Percentiles rank a stretch among this genome's conserved stretches.
These are phyloP conservation scores for Xeromyces bisporus DNA, from an alignment of 495 filamentous ascomycete species.

Conservation along the genomic window DNA sequence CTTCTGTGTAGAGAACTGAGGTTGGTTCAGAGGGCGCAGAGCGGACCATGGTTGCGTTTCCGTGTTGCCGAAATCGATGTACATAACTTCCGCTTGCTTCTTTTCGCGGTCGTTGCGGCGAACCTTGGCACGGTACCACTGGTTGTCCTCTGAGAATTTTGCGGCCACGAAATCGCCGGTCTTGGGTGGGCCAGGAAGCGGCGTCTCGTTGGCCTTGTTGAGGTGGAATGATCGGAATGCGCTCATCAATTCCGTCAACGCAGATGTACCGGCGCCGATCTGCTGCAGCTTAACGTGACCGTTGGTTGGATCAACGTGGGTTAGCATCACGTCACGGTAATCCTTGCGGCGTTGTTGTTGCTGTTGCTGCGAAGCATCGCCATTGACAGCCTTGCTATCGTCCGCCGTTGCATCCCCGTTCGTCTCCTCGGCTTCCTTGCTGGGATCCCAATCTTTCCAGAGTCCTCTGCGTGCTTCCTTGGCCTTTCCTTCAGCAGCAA, in stretches of 20 bases:
- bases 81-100: constrained; percentile 76
- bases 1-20: constrained; percentile 61
- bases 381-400: constrained; percentile 31
- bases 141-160: constrained; percentile 66
- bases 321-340: constrained; percentile 84
- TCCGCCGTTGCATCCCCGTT: constrained; percentile 22
- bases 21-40: constrained; percentile 59
- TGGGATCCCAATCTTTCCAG: constrained; percentile 90
- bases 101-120: constrained; percentile 81
- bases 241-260: constrained; percentile 70
- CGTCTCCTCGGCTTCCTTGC: constrained; percentile 46
- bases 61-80: constrained; percentile 92
- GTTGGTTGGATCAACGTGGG: constrained; percentile 58
- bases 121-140: constrained; percentile 89
- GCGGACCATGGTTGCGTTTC: constrained; percentile 70
- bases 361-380: constrained; percentile 27
- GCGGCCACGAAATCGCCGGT: constrained; percentile 81
- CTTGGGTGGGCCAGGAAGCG: constrained; percentile 65
- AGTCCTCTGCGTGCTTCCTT: constrained; percentile 75
- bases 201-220: constrained; percentile 50
- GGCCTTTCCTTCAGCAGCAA: constrained; percentile 71
- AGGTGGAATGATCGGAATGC: constrained; percentile 78
- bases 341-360: constrained; percentile 59
- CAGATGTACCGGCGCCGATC: constrained; percentile 63
- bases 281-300: constrained; percentile 76